Evolutionary conservation across 2,329 filamentous ascomycete species (phyloP), one percentile per base, ranked within the genome.

Genomic region (Nigrospora sphaerica): DNA sequence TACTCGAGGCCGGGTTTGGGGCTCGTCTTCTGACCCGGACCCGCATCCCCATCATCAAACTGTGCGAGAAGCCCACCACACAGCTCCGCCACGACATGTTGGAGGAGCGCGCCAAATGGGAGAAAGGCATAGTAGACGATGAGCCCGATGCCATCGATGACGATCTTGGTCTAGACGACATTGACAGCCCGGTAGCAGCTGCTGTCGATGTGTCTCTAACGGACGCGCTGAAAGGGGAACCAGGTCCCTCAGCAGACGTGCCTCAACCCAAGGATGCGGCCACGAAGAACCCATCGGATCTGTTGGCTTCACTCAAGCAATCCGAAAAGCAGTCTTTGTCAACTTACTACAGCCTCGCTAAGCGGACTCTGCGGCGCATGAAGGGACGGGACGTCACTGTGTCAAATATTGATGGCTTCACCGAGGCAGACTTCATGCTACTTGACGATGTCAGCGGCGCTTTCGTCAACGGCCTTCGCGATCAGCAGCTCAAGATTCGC

Each of bases 21-120:
- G 89, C 87, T 14, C 79, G 88, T 5, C 72, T 95, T 4, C 73
- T 95, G 3, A 86, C 85, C 2, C 80, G 82, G 45, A 93, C 89
- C 2, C 77, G 89, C 50, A 85, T 95, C 4, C 88, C 90, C 0
- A 95, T 95, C 53, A 84, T 95, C 61, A 93, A 95, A 60, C 74
- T 95, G 14, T 95, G 89, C 57, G 77, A 92, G 61, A 77, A 69
- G 37, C 89, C 89, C 2, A 74, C 78, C 0, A 64, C 74, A 2
- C 71, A 76, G 47, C 71, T 95, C 1, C 76, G 76, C 13, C 61
- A 69, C 11, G 80, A 79, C 46, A 72, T 95, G 6, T 58, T 78
- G 5, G 74, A 81, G 32, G 84, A 86, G 56, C 78, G 86, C 7
- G 65, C 71, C 38, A 88, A 83, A 57, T 92, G 87, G 86, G 86